Evolutionary conservation across 495 filamentous ascomycete genomes (phyloP).

Genomic region (Aspergillus steynii): DNA sequence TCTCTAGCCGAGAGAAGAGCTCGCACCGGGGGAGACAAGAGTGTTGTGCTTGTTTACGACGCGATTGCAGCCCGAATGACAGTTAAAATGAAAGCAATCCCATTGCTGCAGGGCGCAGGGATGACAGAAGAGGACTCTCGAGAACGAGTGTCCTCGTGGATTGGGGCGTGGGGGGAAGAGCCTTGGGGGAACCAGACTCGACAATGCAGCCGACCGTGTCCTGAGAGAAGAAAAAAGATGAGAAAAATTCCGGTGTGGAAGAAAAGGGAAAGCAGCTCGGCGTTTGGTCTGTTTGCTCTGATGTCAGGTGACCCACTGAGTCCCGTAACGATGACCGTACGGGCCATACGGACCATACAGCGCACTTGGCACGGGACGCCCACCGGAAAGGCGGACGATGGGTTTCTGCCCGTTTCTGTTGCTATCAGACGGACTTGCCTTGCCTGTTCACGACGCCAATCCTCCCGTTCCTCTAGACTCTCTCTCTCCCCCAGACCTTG

Average conservation of each 20-base stretch:
- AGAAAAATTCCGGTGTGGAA: conserved; percentile 38
- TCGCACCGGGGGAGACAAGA: conserved; percentile 5
- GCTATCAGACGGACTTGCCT: conserved; percentile 3
- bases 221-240: conserved; percentile 15
- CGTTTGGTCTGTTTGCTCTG: conserved; percentile 21
- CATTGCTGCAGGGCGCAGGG: conserved; percentile 36
- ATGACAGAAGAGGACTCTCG: conserved; percentile 29
- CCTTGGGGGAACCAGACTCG: conserved; percentile 11
- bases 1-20: conserved; percentile 18
- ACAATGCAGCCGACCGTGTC: conserved; percentile 11
- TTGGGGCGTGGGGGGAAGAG: conserved; percentile 9
- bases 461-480: conserved; percentile 2
- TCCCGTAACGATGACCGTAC: neutral
- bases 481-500: conserved; percentile 2
- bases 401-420: conserved; percentile 42
- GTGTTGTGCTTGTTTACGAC: conserved; percentile 22
- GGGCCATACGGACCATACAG: conserved; percentile 2
- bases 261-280: conserved; percentile 15
- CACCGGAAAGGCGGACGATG: conserved; percentile 29
- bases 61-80: conserved; percentile 37
- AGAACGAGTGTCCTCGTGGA: conserved; percentile 25
- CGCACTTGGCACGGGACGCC: conserved; percentile 1
- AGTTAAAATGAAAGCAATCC: conserved; percentile 37
- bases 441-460: neutral
- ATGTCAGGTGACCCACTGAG: conserved; percentile 14